Evolutionary conservation across 2,329 filamentous ascomycete genomes (phyloP).

Genomic region (Alternaria triticina): DNA sequence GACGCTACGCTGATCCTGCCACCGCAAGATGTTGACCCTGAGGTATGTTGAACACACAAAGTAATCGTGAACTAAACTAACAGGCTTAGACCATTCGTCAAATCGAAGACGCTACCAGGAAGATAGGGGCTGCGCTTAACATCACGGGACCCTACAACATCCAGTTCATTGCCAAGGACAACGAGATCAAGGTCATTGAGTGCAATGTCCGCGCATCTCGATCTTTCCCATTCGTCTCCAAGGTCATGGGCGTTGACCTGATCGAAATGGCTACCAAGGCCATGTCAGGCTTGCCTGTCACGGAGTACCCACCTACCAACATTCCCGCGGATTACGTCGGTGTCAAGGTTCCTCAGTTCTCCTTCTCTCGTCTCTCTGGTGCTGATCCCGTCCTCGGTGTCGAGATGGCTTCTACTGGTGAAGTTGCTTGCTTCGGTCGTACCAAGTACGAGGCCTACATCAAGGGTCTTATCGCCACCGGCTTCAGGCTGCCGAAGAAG

Average conservation of each 20-base stretch:
- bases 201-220: constrained; percentile 96
- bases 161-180: constrained; percentile 99
- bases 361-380: constrained; percentile 94
- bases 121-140: constrained; percentile 93
- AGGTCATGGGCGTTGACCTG: constrained; percentile 96
- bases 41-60: constrained; percentile 42
- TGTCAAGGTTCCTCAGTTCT: constrained; percentile 98
- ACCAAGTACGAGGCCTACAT: constrained; percentile 98
- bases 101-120: constrained; percentile 91
- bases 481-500: constrained; percentile 94
- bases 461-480: constrained; percentile 93
- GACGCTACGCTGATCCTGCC: constrained; percentile 95
- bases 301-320: constrained; percentile 78
- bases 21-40: constrained; percentile 87
- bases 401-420: constrained; percentile 98
- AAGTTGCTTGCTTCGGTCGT: constrained; percentile 93
- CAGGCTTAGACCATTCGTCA: constrained; percentile 71
- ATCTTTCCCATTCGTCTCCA: constrained; percentile 97
- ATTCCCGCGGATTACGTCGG: constrained; percentile 85
- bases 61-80: too few relatives aligned
- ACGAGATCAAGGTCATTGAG: constrained; percentile 99
- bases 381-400: constrained; percentile 96
- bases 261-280: constrained; percentile 99
- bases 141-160: constrained; percentile 98
- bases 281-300: constrained; percentile 83